Evolutionary conservation across 2,329 filamentous ascomycete species (phyloP), one percentile per base, ranked within the genome.

Genomic region (Cryphonectria carpinicola): DNA sequence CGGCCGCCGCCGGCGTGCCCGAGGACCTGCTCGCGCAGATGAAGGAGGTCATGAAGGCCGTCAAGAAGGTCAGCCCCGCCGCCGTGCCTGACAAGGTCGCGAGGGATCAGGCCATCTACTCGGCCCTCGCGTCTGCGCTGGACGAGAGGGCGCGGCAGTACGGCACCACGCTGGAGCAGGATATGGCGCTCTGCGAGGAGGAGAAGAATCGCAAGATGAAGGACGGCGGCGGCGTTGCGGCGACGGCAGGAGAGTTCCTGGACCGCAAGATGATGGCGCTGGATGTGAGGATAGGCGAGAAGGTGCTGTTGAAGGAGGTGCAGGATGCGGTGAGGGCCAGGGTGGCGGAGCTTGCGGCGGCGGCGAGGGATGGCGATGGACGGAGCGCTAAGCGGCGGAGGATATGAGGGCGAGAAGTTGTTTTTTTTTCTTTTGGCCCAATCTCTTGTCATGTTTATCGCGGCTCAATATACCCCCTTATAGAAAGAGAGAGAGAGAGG

Each of bases 11-110:
- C 6, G 79, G 78, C 37, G 78, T 88, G 43, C 86, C 87, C 0
- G 80, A 83, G 35, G 85, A 88, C 72, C 80, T 89, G n/a, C 78
- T 81, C 11, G 82, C 84, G 67, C 86, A 88, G 75, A 81, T 89
- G 60, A 84, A 85, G 74, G 75, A 77, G 0, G 80, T 88, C 35
- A 78, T 88, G 67, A 88, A 87, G 76, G 80, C 79, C 1, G 75
- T 86, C 11, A 82, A 84, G 71, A 87, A 86, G 74, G 73, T 81
- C 17, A 80, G 81, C 5, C 80, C 81, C 0, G 78, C 80, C 2
- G 77, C 81, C 1, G 77, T 87, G 43, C 81, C 82, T 2, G 84
- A 87, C 73, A 88, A 87, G 78, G 79, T 81, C 58, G 83, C 81
- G 74, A 80, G 86, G 11, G 85, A 87, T 58, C 82, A 84, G 73